Percentiles rank a stretch among this genome's conserved stretches.
Evolutionary conservation across 2,329 filamentous ascomycete species (phyloP).

Genomic region (Dryadomyces quercivorus): DNA sequence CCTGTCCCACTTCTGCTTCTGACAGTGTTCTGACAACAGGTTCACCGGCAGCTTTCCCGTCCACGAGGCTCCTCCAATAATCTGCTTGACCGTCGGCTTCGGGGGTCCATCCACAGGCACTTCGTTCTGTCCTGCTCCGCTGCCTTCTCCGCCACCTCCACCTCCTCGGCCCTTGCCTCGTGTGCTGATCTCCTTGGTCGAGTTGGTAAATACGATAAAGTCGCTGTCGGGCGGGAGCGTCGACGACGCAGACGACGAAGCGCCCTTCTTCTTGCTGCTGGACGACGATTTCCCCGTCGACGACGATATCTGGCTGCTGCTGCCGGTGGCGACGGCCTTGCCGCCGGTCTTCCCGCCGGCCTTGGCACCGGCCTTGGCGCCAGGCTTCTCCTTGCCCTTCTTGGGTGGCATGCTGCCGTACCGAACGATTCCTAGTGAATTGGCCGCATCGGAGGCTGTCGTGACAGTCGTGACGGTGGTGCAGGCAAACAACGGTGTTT

Average conservation of each 20-base stretch:
- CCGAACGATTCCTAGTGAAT: not conserved
- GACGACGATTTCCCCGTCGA: not conserved
- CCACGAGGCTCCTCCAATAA: constrained; percentile 93
- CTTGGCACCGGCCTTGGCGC: not conserved
- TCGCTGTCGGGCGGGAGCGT: constrained; percentile 31
- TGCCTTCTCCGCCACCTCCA: not conserved
- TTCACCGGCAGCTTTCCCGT: constrained; percentile 94
- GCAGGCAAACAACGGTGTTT: not conserved
- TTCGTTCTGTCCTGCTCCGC: constrained; percentile 11
- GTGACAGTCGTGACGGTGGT: not conserved
- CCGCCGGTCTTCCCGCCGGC: not conserved
- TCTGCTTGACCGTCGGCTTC: constrained; percentile 57
- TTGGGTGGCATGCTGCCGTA: constrained; percentile 1
- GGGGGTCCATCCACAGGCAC: constrained; percentile 24
- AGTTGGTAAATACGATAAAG: constrained; percentile 45
- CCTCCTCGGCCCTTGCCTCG: constrained; percentile 23
- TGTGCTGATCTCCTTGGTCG: constrained; percentile 32
- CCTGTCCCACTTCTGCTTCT: constrained; percentile 90
- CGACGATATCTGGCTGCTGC: not conserved
- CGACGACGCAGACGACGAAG: not conserved
- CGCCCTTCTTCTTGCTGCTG: constrained; percentile 8
- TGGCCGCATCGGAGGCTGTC: not conserved
- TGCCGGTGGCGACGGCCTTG: not conserved
- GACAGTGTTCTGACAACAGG: constrained; percentile 84
- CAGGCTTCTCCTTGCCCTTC: constrained; percentile 4